phyloP scores from a whole-genome alignment of 331 rosid genomes.

The Arachis monticola region DNA sequence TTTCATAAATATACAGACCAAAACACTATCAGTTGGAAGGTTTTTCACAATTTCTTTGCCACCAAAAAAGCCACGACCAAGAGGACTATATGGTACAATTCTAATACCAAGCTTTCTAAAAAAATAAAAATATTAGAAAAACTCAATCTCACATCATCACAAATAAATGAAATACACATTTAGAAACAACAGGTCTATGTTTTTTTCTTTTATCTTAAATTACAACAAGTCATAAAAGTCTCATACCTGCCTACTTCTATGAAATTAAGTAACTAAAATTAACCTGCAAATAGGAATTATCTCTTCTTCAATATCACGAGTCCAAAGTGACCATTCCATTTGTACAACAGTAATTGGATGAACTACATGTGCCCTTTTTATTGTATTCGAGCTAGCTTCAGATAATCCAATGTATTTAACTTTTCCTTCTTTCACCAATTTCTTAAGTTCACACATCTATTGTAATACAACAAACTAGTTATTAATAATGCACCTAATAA shows the following conservation, averaged over 20 bases:
- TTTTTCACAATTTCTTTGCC: neutral
- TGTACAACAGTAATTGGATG: constrained; percentile 63
- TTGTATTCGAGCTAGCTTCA: constrained; percentile 58
- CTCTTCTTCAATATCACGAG: neutral
- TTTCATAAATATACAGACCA: constrained; percentile 30
- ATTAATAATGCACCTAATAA: neutral
- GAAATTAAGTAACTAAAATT: neutral
- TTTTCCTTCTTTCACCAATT: constrained; percentile 39
- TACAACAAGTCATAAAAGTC: neutral
- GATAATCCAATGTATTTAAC: constrained; percentile 43
- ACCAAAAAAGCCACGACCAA: constrained; percentile 16
- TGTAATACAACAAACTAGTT: constrained; percentile 18
- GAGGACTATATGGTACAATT: constrained; percentile 57
- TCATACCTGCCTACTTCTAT: neutral
- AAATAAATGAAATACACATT: neutral
- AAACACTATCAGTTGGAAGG: neutral
- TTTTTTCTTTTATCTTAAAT: no score
- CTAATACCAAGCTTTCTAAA: constrained; percentile 59
- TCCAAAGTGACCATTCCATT: constrained; percentile 67
- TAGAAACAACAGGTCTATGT: no score
- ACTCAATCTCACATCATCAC: neutral
- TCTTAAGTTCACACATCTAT: constrained; percentile 63
- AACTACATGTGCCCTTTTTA: constrained; percentile 59
- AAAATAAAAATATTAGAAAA: neutral
- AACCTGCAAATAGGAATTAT: constrained; percentile 11